Conservation (phyloP, 345 rosid species). For the Dimocarpus longan region DNA sequence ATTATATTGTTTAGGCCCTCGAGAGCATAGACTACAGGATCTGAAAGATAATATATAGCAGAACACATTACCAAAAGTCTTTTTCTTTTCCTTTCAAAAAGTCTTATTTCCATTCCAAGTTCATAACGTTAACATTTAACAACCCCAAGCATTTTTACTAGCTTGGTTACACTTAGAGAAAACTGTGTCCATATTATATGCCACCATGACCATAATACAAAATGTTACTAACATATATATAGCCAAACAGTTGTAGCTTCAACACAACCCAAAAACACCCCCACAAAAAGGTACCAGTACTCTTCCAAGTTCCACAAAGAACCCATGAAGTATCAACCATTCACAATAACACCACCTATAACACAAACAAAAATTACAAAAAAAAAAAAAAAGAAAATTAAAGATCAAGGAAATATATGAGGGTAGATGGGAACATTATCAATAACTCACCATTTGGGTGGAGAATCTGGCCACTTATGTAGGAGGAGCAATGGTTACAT, state of each 20-base stretch:
- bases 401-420: no score
- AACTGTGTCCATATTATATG: background rate
- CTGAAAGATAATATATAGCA: background rate
- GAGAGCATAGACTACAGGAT: no score
- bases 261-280: background rate
- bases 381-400: background rate
- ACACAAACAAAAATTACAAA: background rate
- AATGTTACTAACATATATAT: no score
- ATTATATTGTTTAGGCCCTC: no score
- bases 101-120: no score
- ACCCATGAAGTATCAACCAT: slow-evolving; percentile 31
- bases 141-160: background rate
- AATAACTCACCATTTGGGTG: slow-evolving; percentile 65
- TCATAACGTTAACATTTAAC: background rate
- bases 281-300: background rate
- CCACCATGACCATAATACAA: no score
- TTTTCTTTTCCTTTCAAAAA: no score
- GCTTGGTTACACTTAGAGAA: background rate
- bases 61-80: no score
- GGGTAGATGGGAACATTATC: background rate
- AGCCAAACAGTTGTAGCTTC: background rate
- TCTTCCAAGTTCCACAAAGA: background rate
- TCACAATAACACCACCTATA: slow-evolving; percentile 51
- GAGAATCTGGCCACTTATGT: slow-evolving; percentile 72
- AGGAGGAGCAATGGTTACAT: slow-evolving; percentile 76